Evolutionary conservation across 768 basidiomycete genomes (phyloP).

Genomic region (Termitomyces bulborhizus): DNA sequence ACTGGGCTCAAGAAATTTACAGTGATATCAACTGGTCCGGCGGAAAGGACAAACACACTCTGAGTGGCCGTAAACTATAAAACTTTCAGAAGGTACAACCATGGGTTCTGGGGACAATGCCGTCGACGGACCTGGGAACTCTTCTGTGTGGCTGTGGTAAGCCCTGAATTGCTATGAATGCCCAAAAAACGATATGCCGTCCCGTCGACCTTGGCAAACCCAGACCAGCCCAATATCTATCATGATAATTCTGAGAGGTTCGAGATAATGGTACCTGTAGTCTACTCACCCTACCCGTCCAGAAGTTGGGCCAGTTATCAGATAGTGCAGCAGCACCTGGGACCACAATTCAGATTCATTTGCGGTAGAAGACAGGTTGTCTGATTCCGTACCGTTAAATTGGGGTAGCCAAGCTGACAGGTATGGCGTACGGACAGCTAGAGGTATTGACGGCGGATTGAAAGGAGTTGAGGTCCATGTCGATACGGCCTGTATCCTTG

Average conservation of each 20-base stretch:
- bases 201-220: conserved; percentile 55
- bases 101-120: neutral
- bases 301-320: conserved; percentile 59
- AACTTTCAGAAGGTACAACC: neutral
- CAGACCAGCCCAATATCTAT: conserved; percentile 59
- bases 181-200: conserved; percentile 51
- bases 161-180: conserved; percentile 34
- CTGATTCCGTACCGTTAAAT: conserved; percentile 31
- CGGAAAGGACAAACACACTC: conserved; percentile 53
- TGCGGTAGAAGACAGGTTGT: neutral
- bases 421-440: conserved; percentile 63
- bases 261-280: neutral
- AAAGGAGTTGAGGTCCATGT: conserved; percentile 44
- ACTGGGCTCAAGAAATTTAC: conserved; percentile 63
- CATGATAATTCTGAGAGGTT: neutral
- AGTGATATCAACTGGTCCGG: conserved; percentile 58
- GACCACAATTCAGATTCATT: no score
- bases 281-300: conserved; percentile 49
- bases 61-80: conserved; percentile 62
- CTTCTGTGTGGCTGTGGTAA: conserved; percentile 48
- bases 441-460: conserved; percentile 53
- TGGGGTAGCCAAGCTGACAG: conserved; percentile 61
- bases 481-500: conserved; percentile 23
- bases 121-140: conserved; percentile 36
- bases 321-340: conserved; percentile 23